These are phyloP conservation scores for Artemisia tridentata DNA, from an alignment of 129 eudicot species.

Conservation along the genomic window DNA sequence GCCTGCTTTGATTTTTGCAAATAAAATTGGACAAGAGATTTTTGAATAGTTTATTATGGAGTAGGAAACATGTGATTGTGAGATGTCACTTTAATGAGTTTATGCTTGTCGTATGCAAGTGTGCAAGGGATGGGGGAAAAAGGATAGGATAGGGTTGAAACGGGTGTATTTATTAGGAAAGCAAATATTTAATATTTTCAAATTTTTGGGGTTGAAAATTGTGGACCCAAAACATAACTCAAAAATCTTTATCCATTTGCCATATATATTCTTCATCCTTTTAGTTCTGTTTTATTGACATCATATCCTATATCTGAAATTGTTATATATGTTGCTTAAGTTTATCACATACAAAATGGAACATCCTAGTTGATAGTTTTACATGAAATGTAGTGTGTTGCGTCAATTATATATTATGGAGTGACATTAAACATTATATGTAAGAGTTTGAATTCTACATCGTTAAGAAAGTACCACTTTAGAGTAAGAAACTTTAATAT, in stretches of 20 bases:
- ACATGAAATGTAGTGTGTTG: too few relatives aligned
- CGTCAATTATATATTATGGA: too few relatives aligned
- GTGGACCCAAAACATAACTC: constrained; percentile 28
- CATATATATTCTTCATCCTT: background rate
- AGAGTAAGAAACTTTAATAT: too few relatives aligned
- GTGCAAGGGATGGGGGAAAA: constrained; percentile 21
- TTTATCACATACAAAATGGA: background rate
- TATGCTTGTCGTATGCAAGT: constrained; percentile 27
- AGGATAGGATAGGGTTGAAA: constrained; percentile 40
- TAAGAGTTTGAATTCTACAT: too few relatives aligned
- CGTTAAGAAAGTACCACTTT: too few relatives aligned
- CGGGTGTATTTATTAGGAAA: constrained; percentile 24
- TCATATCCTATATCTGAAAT: background rate
- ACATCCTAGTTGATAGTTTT: too few relatives aligned
- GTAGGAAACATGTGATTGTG: constrained; percentile 27
- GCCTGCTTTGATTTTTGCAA: background rate
- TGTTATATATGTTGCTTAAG: background rate
- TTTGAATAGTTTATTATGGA: background rate
- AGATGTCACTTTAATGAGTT: constrained; percentile 17
- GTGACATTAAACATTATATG: too few relatives aligned
- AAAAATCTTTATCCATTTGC: constrained; percentile 23
- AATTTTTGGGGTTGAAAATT: constrained; percentile 9
- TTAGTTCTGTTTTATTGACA: background rate
- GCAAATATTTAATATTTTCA: constrained; percentile 22
- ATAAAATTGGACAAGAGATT: constrained; percentile 3